Conservation (phyloP, 208 protist genomes). For the Crithidia fasciculata region DNA sequence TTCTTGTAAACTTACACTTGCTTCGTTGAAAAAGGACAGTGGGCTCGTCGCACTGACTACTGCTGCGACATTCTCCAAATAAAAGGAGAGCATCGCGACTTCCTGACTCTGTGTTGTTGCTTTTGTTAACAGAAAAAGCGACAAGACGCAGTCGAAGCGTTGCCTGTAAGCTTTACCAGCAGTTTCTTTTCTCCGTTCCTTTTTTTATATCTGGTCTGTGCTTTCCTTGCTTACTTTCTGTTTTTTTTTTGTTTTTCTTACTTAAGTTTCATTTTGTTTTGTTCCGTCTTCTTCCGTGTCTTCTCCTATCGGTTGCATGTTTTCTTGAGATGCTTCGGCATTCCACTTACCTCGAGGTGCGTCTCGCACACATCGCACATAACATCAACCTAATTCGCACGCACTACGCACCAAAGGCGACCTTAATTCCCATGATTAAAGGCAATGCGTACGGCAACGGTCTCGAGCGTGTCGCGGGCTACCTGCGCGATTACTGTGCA, state of each 20-base stretch:
- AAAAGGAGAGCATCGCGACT: no score
- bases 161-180: background rate
- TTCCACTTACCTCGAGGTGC: slow-evolving; percentile 54
- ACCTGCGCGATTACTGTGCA: slow-evolving; percentile 39
- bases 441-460: slow-evolving; percentile 64
- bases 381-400: slow-evolving; percentile 49
- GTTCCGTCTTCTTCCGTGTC: background rate
- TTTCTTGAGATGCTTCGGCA: slow-evolving; percentile 40
- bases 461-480: slow-evolving; percentile 42
- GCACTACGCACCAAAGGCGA: slow-evolving; percentile 46
- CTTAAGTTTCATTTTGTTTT: slow-evolving; percentile 8
- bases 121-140: no score
- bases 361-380: slow-evolving; percentile 43
- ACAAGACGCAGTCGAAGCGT: background rate
- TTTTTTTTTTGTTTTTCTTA: slow-evolving; percentile 1
- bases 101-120: no score
- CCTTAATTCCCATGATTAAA: slow-evolving; percentile 63
- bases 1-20: no score
- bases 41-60: no score
- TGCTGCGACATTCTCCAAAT: no score
- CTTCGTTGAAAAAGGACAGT: no score
- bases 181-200: background rate
- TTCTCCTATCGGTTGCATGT: background rate
- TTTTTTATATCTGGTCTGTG: slow-evolving; percentile 3
- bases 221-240: background rate